Evolutionary conservation across 23 red algal species (phyloP), one percentile per base, ranked within the genome.

Genomic region (Gracilaria vermiculophylla): DNA sequence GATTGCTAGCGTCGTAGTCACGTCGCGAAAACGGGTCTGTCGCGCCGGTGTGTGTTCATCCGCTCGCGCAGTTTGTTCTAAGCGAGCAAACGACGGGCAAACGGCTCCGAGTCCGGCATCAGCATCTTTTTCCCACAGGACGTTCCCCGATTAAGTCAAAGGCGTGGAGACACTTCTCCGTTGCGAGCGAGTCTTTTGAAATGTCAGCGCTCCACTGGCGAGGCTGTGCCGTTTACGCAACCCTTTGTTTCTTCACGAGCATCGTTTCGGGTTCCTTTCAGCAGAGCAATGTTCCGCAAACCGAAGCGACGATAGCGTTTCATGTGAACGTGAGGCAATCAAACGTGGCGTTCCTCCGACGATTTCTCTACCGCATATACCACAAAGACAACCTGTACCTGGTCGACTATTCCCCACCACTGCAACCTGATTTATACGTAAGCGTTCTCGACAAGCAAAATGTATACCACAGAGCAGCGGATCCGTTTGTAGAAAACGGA

Each of bases 361-460:
- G 84, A 21, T 88, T 88, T 57, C 69, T 88, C 27, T 25, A 52
- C 4, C 84, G 84, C 31, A 77, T 88, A 55, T 88, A 77, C 52
- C 84, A 88, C 57, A 29, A 50, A 36, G 28, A 66, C 34, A 88
- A 88, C 36, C 54, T 76, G 14, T 88, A 77, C 52, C 84, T 88
- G 28, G 49, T 88, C 28, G 66, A 66, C 27, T 76, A 77, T 45
- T 37, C 69, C 5, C 69, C 66, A 28, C 55, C 69, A 58, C n/a
- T 88, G 16, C 48, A 76, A 45, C 34, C 72, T 28, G 12, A 62
- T 5, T 14, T 11, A 6, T 60, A 76, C 28, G 51, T 9, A 0
- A n/a, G 25, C 28, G 8, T 42, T 52, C 32, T 69, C 21, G 29
- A 19, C 36, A 14, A n/a, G 16, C 21, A 58, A 47, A 88, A 88